Evolutionary conservation across 2,329 filamentous ascomycete species (phyloP).

Genomic region (Botryotinia globosa): DNA sequence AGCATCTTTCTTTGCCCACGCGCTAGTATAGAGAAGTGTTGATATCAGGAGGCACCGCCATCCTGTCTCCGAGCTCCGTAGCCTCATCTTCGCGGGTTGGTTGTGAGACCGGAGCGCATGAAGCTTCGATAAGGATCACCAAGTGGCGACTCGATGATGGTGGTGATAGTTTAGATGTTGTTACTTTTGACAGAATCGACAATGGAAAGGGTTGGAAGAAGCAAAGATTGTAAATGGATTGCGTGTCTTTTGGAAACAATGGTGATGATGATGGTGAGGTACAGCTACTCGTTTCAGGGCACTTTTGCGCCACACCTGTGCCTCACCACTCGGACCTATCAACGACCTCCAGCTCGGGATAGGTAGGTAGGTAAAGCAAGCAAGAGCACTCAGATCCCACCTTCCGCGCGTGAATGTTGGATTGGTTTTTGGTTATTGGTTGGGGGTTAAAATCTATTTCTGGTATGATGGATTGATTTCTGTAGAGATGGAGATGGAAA

Average conservation of each 20-base stretch:
- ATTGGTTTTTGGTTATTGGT: background rate
- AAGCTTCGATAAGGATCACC: slow-evolving; percentile 33
- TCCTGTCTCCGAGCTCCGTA: slow-evolving; percentile 29
- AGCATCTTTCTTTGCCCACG: slow-evolving; percentile 40
- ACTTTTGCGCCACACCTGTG: slow-evolving; percentile 16
- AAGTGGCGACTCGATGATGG: slow-evolving; percentile 23
- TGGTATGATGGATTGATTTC: background rate
- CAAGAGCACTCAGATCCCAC: background rate
- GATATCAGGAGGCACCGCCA: slow-evolving; percentile 37
- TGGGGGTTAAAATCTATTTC: background rate
- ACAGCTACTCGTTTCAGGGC: slow-evolving; percentile 18
- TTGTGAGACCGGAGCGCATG: slow-evolving; percentile 33
- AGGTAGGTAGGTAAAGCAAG: slow-evolving; percentile 3
- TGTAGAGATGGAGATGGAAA: background rate
- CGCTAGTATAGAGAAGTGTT: slow-evolving; percentile 31
- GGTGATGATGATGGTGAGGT: slow-evolving; percentile 7
- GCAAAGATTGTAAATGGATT: slow-evolving; percentile 9
- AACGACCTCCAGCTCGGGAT: no score
- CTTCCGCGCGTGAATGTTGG: background rate
- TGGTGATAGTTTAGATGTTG: background rate
- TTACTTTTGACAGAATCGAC: background rate
- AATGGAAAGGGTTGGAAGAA: background rate
- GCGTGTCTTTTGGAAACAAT: slow-evolving; percentile 21
- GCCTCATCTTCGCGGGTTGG: slow-evolving; percentile 38
- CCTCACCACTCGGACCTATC: slow-evolving; percentile 12